phyloP scores from a whole-genome alignment of 768 basidiomycete species.

The Tricholoma saponaceum region DNA sequence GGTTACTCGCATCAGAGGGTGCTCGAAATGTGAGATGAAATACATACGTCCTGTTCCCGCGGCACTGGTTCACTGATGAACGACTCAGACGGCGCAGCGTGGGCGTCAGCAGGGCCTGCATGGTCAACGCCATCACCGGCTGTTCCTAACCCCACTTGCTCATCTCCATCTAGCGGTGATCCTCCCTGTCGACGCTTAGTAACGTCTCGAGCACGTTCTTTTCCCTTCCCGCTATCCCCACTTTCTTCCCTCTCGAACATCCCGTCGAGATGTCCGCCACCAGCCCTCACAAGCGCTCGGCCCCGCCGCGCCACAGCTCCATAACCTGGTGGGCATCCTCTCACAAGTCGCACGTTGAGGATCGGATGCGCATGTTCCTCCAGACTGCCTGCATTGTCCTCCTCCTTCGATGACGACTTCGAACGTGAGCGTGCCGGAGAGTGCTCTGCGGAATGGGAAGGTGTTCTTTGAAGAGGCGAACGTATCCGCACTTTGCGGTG shows the following conservation, averaged over 20 bases:
- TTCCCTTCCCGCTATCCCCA: neutral
- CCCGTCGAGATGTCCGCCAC: neutral
- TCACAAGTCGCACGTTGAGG: constrained; percentile 23
- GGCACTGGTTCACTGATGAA: neutral
- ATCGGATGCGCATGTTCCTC: constrained; percentile 11
- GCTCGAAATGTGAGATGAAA: neutral
- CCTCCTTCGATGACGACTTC: constrained; percentile 6
- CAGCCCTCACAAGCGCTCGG: constrained; percentile 11
- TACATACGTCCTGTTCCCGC: neutral
- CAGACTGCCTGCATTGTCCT: neutral
- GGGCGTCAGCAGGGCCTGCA: neutral
- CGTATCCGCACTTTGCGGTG: neutral
- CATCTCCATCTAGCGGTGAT: neutral
- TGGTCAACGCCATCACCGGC: neutral
- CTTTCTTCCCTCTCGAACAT: neutral
- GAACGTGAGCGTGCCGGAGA: constrained; percentile 10
- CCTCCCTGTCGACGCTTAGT: neutral
- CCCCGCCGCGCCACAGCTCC: constrained; percentile 11
- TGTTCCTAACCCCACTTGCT: neutral
- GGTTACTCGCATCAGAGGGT: neutral
- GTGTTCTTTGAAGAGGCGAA: constrained; percentile 13
- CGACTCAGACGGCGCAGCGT: neutral
- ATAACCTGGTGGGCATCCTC: neutral
- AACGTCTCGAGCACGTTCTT: neutral
- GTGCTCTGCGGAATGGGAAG: constrained; percentile 14